Percentiles rank a stretch among this genome's conserved stretches.
Conservation (phyloP, 73 alveolate genomes). For the Paramecium octaurelia region DNA sequence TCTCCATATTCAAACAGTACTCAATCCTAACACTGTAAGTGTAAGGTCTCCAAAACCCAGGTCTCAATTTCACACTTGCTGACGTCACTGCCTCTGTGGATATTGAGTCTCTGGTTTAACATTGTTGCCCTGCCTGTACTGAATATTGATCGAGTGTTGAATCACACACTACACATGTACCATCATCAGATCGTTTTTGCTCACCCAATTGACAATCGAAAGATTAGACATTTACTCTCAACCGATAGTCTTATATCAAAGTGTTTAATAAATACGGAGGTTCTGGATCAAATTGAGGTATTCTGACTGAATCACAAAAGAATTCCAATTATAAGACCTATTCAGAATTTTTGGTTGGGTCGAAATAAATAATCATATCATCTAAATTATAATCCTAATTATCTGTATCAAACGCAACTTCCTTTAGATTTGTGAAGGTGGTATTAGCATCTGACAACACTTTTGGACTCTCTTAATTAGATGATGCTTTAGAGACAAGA, state of each 20-base stretch:
- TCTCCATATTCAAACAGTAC: neutral
- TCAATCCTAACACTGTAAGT: neutral
- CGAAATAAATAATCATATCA: neutral
- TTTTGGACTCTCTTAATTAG: neutral
- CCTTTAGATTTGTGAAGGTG: neutral
- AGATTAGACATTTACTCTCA: neutral
- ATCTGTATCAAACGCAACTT: neutral
- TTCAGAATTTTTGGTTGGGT: neutral
- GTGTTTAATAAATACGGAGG: neutral
- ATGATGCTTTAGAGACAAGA: neutral
- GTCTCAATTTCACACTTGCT: neutral
- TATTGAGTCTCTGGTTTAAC: neutral
- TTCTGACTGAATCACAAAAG: neutral
- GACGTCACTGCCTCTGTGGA: neutral
- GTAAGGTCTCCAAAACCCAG: constrained; percentile 30
- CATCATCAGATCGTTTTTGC: neutral
- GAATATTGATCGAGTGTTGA: neutral
- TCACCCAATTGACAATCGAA: constrained; percentile 9
- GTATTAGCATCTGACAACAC: neutral
- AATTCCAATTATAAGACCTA: neutral
- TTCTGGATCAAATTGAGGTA: neutral
- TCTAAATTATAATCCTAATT: neutral
- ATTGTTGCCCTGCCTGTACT: neutral
- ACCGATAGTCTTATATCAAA: neutral
- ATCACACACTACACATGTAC: neutral